These are phyloP conservation scores for Murraya paniculata DNA, from an alignment of 345 rosid genomes.

Conservation along the genomic window DNA sequence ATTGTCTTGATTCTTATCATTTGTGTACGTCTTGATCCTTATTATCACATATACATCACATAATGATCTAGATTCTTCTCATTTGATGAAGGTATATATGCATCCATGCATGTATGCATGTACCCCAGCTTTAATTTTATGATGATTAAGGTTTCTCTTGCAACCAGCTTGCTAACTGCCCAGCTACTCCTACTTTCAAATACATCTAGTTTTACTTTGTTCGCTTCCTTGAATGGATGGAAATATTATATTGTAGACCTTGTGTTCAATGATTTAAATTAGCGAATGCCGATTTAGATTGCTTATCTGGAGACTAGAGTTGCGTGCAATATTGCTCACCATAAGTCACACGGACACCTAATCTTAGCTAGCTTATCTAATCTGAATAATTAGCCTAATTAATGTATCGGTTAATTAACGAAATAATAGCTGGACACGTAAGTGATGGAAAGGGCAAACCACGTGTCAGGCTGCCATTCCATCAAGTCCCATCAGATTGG, in stretches of 20 bases:
- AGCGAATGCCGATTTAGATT: background rate
- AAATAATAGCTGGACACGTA: no score
- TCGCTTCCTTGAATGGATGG: background rate
- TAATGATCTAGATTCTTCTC: no score
- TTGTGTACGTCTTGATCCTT: no score
- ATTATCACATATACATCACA: no score
- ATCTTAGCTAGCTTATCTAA: no score
- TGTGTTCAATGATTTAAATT: background rate
- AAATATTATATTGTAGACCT: background rate
- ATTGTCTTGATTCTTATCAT: no score
- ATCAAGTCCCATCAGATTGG: slow-evolving; percentile 7
- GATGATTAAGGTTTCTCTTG: background rate
- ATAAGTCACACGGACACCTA: no score
- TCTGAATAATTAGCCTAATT: no score
- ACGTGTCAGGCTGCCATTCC: background rate
- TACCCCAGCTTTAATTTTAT: background rate
- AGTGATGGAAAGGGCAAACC: background rate
- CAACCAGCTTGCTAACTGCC: background rate
- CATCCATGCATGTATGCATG: background rate
- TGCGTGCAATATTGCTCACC: no score
- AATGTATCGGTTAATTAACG: no score
- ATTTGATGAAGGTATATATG: background rate
- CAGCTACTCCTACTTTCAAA: background rate
- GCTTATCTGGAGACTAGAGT: no score
- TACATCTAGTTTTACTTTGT: no score